Evolutionary conservation across 2,329 filamentous ascomycete species (phyloP).

Genomic region (Sporothrix inflata): DNA sequence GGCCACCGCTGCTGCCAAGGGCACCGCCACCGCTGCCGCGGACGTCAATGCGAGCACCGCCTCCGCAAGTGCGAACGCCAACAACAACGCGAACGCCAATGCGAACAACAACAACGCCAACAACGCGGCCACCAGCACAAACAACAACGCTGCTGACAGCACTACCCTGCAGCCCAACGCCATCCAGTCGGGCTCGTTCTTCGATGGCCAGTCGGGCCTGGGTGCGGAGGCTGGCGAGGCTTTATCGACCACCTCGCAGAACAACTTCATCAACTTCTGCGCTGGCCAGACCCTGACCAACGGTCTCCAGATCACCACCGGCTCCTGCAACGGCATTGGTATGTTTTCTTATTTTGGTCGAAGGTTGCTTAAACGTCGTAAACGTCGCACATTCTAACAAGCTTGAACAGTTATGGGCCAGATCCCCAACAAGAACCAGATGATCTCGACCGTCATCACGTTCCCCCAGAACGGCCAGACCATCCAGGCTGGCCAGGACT

Average conservation of each 20-base stretch:
- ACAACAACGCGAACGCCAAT: neutral
- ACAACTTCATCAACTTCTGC: slow-evolving; percentile 69
- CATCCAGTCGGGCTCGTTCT: slow-evolving; percentile 43
- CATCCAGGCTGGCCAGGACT: slow-evolving; percentile 53
- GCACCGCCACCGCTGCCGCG: neutral
- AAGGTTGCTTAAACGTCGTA: neutral
- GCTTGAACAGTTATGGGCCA: slow-evolving; percentile 56
- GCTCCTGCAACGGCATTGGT: slow-evolving; percentile 67
- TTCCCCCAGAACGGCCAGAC: slow-evolving; percentile 55
- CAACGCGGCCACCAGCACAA: slow-evolving; percentile 50
- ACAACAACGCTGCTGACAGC: slow-evolving; percentile 42
- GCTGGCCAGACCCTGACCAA: slow-evolving; percentile 59
- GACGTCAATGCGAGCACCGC: neutral
- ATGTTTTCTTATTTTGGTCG: slow-evolving; percentile 39
- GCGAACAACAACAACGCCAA: slow-evolving; percentile 31
- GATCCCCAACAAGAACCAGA: slow-evolving; percentile 57
- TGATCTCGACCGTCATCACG: slow-evolving; percentile 59
- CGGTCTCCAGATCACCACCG: slow-evolving; percentile 58
- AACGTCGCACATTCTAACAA: slow-evolving; percentile 12
- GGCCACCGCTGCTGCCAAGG: neutral
- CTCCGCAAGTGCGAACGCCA: neutral
- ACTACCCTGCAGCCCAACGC: slow-evolving; percentile 37
- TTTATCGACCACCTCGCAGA: slow-evolving; percentile 38
- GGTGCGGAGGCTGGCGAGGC: slow-evolving; percentile 41
- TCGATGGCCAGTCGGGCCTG: slow-evolving; percentile 41